phyloP scores from a whole-genome alignment of 345 rosid genomes.

The Eucalyptus erythrocorys region DNA sequence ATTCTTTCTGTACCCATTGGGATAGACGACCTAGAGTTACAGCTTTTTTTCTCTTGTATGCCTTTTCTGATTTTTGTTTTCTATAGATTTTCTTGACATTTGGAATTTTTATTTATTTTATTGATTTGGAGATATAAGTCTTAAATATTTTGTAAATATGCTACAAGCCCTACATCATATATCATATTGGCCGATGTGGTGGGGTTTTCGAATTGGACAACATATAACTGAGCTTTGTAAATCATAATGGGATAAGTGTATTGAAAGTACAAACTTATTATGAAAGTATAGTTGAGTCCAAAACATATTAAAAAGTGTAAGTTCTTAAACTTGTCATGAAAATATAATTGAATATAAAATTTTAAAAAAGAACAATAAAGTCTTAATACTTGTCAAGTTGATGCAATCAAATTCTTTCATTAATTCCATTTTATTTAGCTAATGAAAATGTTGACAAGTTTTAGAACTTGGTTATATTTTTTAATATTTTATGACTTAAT shows the following conservation, averaged over 20 bases:
- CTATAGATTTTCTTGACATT: background rate
- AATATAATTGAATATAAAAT: too few relatives aligned
- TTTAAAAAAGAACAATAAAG: accelerated
- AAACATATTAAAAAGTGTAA: too few relatives aligned
- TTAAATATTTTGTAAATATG: background rate
- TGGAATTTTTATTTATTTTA: background rate
- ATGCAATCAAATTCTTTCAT: too few relatives aligned
- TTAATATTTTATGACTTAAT: too few relatives aligned
- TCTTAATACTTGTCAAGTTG: too few relatives aligned
- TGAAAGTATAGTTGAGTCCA: too few relatives aligned
- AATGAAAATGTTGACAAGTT: too few relatives aligned
- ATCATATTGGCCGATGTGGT: background rate
- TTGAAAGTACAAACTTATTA: too few relatives aligned
- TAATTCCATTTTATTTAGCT: too few relatives aligned
- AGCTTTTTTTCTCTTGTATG: background rate
- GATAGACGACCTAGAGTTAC: background rate
- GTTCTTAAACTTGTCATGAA: too few relatives aligned
- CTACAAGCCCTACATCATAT: background rate
- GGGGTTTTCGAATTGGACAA: background rate
- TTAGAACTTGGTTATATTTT: accelerated
- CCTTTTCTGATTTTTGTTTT: background rate
- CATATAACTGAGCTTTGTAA: background rate
- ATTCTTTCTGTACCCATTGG: background rate
- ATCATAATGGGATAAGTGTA: background rate
- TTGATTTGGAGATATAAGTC: background rate